Conservation (phyloP, 805 yeast species). For the Kodamaea hsintzibuensis region DNA sequence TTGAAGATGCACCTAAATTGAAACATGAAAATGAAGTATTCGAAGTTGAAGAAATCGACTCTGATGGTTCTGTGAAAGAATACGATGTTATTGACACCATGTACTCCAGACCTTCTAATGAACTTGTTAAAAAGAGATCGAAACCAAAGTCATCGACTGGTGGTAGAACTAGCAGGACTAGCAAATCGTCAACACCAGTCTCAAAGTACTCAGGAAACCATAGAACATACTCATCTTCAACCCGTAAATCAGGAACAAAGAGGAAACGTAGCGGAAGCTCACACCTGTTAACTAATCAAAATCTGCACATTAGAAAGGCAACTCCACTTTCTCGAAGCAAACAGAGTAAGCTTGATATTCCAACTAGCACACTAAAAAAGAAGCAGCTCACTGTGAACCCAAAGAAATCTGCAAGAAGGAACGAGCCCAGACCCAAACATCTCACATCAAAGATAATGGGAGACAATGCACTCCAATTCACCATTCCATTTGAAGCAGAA, state of each 20-base stretch:
- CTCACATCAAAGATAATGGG: background rate
- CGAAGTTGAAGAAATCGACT: background rate
- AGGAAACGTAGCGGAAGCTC: background rate
- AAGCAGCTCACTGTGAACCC: background rate
- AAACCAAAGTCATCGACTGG: background rate
- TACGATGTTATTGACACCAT: conserved; percentile 8
- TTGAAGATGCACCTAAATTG: conserved; percentile 5
- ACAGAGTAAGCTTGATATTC: background rate
- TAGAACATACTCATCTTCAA: background rate
- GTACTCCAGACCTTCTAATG: background rate
- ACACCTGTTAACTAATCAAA: background rate
- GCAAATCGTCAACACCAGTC: background rate
- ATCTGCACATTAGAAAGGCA: background rate
- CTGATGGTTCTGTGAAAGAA: conserved; percentile 1
- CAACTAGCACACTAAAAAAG: background rate
- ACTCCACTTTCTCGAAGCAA: background rate
- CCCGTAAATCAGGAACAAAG: background rate
- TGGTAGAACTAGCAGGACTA: background rate
- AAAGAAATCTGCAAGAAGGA: background rate
- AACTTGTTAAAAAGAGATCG: background rate
- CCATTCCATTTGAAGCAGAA: conserved; percentile 38
- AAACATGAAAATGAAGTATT: background rate
- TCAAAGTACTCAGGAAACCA: background rate
- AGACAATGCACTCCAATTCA: conserved; percentile 28
- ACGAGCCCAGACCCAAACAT: background rate